Conservation (phyloP, 169 alveolate genomes). For the Amoebophrya sp. region DNA sequence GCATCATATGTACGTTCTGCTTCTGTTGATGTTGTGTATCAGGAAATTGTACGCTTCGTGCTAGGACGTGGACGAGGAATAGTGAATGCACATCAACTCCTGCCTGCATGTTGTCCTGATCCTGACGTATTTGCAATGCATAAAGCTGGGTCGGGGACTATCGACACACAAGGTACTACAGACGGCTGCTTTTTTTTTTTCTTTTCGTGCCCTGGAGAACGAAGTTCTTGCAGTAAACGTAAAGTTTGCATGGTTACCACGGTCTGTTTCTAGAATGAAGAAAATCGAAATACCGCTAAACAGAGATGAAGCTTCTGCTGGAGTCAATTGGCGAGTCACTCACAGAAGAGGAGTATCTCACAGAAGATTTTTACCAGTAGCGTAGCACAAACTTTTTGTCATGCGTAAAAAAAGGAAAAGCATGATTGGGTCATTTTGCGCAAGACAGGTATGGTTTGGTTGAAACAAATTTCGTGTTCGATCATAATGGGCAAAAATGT, state of each 20-base stretch:
- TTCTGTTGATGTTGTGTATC: too few species aligned
- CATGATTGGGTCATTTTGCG: not conserved
- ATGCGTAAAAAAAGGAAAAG: not conserved
- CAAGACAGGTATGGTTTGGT: not conserved
- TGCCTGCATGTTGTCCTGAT: too few species aligned
- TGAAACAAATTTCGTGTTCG: not conserved
- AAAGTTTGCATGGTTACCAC: too few species aligned
- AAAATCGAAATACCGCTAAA: not conserved
- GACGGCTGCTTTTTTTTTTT: too few species aligned
- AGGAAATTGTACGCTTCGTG: too few species aligned
- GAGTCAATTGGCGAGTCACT: conserved; percentile 45
- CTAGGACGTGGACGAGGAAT: too few species aligned
- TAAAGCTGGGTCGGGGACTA: not conserved
- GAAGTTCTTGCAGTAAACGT: too few species aligned
- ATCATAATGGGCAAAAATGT: not conserved
- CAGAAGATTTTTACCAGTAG: not conserved
- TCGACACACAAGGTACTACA: not conserved
- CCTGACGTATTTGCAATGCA: too few species aligned
- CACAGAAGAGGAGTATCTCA: not conserved
- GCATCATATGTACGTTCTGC: too few species aligned
- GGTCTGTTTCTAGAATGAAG: too few species aligned
- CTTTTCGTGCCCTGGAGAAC: not conserved
- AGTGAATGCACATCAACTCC: too few species aligned
- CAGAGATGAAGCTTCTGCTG: conserved; percentile 43
- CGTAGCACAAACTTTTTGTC: not conserved